Conservation (phyloP, 371 early-diverging fungal species). For the Rhizopus sp. region DNA sequence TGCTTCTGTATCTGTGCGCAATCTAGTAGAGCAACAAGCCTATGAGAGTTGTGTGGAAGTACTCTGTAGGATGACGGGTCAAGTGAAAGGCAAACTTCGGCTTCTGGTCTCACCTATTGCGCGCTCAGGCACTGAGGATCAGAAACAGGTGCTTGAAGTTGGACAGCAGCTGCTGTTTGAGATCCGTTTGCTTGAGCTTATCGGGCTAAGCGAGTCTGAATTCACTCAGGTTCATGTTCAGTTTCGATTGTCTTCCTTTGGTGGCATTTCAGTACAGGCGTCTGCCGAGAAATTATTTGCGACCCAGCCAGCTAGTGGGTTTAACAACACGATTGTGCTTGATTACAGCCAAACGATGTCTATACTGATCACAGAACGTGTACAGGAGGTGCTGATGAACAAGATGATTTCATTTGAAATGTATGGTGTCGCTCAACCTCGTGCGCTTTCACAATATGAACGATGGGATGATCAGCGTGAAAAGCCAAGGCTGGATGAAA, state of each 20-base stretch:
- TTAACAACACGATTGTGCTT: constrained; percentile 54
- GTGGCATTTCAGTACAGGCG: constrained; percentile 32
- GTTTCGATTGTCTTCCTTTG: constrained; percentile 64
- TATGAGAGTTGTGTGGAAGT: constrained; percentile 61
- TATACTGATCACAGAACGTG: constrained; percentile 40
- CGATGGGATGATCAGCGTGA: constrained; percentile 60
- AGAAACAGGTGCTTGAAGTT: constrained; percentile 13
- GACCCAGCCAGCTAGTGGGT: constrained; percentile 60
- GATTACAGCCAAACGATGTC: constrained; percentile 64
- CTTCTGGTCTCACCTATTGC: constrained; percentile 47
- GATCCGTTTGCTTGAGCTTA: constrained; percentile 62
- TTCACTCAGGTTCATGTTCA: constrained; percentile 80
- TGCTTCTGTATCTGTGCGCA: constrained; percentile 57
- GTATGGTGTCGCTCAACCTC: constrained; percentile 56
- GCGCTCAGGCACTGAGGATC: constrained; percentile 11
- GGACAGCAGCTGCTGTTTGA: constrained; percentile 67
- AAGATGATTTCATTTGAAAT: constrained; percentile 58
- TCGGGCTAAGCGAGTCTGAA: constrained; percentile 64
- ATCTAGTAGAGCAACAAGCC: constrained; percentile 49
- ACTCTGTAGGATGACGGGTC: constrained; percentile 60
- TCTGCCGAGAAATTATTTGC: constrained; percentile 57
- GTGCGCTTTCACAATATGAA: constrained; percentile 50
- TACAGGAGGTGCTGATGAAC: constrained; percentile 37
- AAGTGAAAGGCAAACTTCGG: constrained; percentile 47
- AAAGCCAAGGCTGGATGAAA: constrained; percentile 28